These are phyloP conservation scores for Melanomma pulvis-pyrius DNA, from an alignment of 495 filamentous ascomycete genomes.

Conservation along the genomic window DNA sequence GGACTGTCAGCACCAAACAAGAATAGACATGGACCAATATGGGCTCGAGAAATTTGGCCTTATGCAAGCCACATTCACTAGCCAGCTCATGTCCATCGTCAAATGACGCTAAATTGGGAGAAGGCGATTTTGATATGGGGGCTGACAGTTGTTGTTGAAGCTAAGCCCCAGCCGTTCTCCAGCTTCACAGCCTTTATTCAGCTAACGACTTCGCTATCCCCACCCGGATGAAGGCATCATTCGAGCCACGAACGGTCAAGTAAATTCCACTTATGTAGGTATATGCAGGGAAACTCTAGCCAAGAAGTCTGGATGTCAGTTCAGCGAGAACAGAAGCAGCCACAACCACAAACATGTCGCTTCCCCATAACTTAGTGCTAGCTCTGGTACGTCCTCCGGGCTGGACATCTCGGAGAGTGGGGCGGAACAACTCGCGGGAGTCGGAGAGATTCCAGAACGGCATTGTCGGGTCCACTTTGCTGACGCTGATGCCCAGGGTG, in stretches of 20 bases:
- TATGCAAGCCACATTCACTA: constrained; percentile 19
- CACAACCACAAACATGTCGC: neutral
- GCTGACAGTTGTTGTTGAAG: neutral
- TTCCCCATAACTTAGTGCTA: no score
- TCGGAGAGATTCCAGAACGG: neutral
- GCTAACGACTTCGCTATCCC: neutral
- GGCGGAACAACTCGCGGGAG: neutral
- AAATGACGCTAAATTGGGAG: neutral
- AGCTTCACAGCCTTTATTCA: neutral
- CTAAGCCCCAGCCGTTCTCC: constrained; percentile 6
- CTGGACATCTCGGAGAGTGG: neutral
- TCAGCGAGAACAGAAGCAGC: neutral
- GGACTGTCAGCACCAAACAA: constrained; percentile 5
- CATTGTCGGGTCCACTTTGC: neutral
- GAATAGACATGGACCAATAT: constrained; percentile 8
- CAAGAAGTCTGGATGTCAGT: neutral
- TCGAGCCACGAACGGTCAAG: neutral
- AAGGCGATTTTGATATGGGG: neutral
- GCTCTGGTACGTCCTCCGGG: neutral
- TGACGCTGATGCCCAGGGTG: neutral
- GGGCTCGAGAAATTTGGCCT: neutral
- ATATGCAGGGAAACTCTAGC: neutral
- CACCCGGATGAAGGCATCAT: neutral
- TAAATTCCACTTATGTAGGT: neutral
- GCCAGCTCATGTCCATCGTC: constrained; percentile 9